Base-by-base conservation (phyloP, 108 stramenopile genomes). In the Pseudonitzschia delicatissima region DNA sequence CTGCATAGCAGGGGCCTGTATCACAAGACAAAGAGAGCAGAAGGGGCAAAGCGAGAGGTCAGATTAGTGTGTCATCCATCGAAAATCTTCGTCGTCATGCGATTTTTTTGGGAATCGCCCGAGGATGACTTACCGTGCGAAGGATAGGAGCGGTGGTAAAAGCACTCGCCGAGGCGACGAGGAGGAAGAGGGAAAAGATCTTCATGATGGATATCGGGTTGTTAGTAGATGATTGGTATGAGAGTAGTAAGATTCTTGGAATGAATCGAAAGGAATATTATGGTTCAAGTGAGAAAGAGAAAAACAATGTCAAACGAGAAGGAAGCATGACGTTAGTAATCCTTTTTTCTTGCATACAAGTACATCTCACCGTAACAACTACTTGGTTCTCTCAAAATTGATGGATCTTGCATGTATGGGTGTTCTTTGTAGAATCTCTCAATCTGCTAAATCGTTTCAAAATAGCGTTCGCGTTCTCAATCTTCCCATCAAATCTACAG, bases 131-230 rank as follows among this genome's bases (percentile, higher is more conserved):
- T 52, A 67, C 52, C 15, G 36, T 12, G 27, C 52, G 55, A 21
- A 3, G 53, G 12, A 31, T 15, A 33, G 57, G 55, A 59, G 23
- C 57, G 12, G 58, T 45, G 34, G 39, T 20, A 39, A 68, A 68
- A 23, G 68, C 55, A 9, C 45, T 6, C 4, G 52, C 44, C 9
- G 68, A 58, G n/a, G 68, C 55, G 27, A 68, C 7, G 68, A 68
- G 18, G 55, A 12, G 45, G 57, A 68, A 31, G 35, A 68, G 25
- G 57, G 39, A 6, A 59, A 42, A 17, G 64, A 48, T 34, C 34
- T 64, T 64, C 64, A 64, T 64, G 4, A 27, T 64, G 47, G 18
- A 26, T 21, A 6, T 48, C 21, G 21, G 23, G 23, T 48, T 5
- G 23, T 23, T 48, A 48, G 7, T 21, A 48, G 23, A 48, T 48